These are phyloP conservation scores for Cercospora zeina DNA, from an alignment of 2,329 filamentous ascomycete species.

Conservation along the genomic window DNA sequence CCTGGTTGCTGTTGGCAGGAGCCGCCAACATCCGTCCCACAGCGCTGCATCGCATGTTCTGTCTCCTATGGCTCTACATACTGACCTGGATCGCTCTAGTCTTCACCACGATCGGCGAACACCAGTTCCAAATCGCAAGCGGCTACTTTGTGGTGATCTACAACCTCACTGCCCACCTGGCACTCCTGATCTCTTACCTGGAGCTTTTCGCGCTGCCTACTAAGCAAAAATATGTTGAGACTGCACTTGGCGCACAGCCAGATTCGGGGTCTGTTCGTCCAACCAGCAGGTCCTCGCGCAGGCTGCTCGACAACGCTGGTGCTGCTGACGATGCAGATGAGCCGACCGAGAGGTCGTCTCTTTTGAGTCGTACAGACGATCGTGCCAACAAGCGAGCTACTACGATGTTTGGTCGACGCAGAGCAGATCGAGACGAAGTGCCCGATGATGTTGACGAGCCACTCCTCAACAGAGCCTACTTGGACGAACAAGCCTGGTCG, in stretches of 20 bases:
- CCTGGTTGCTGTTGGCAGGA: conserved; percentile 80
- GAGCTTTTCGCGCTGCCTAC: conserved; percentile 73
- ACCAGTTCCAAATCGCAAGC: conserved; percentile 69
- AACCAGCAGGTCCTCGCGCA: conserved; percentile 35
- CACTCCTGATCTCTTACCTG: conserved; percentile 71
- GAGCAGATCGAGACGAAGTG: conserved; percentile 42
- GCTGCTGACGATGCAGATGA: conserved; percentile 25
- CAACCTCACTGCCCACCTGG: conserved; percentile 71
- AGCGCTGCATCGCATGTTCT: conserved; percentile 79
- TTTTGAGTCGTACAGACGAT: conserved; percentile 52
- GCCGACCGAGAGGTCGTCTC: conserved; percentile 58
- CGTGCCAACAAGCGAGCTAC: conserved; percentile 28
- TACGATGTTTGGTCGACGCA: conserved; percentile 47
- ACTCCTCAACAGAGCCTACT: conserved; percentile 51
- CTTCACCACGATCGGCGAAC: conserved; percentile 70
- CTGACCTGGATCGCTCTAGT: conserved; percentile 73
- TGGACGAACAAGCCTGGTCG: conserved; percentile 83
- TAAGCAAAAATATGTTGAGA: conserved; percentile 69
- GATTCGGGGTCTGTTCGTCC: conserved; percentile 32
- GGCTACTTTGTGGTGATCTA: conserved; percentile 83
- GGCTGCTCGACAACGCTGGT: conserved; percentile 27
- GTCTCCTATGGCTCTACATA: conserved; percentile 79
- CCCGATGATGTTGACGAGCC: conserved; percentile 36
- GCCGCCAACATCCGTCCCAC: conserved; percentile 80
- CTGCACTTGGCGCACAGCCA: conserved; percentile 46